These are phyloP conservation scores for Chrysophaeum taylorii DNA, from an alignment of 352 stramenopile genomes.

Conservation along the genomic window DNA sequence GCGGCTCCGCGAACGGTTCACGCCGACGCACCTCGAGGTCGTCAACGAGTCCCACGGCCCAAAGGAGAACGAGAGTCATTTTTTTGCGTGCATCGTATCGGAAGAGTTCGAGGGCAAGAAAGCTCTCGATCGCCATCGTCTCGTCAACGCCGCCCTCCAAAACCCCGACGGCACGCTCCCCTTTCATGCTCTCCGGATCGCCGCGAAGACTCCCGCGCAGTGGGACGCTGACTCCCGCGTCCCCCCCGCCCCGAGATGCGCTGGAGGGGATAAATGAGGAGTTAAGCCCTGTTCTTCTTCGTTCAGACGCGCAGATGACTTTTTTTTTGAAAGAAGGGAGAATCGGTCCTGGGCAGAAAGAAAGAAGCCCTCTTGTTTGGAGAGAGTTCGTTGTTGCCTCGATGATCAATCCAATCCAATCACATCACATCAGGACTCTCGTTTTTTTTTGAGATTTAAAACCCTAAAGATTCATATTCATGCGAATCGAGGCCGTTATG, in stretches of 20 bases:
- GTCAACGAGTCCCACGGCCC: constrained; percentile 9
- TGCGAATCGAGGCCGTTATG: too few relatives aligned
- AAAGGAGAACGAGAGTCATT: background rate
- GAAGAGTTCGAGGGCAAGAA: constrained; percentile 7
- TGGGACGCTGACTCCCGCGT: background rate
- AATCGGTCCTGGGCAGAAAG: too few relatives aligned
- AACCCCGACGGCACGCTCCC: background rate
- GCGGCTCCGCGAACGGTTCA: too few relatives aligned
- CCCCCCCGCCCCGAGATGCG: background rate
- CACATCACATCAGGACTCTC: too few relatives aligned
- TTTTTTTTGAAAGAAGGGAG: too few relatives aligned
- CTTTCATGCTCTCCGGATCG: constrained; percentile 2
- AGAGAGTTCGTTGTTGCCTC: too few relatives aligned
- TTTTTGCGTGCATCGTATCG: background rate
- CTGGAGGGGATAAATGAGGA: constrained; percentile 4
- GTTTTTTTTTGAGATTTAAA: too few relatives aligned
- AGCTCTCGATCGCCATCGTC: background rate
- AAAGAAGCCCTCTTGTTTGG: too few relatives aligned
- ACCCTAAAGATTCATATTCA: too few relatives aligned
- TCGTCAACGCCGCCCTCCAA: background rate
- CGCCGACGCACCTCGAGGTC: background rate
- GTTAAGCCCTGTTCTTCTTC: too few relatives aligned
- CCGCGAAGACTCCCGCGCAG: background rate
- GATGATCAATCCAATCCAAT: too few relatives aligned
- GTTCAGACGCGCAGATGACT: too few relatives aligned